Conservation (phyloP, 805 yeast genomes). For the Metschnikowia koreensis region DNA sequence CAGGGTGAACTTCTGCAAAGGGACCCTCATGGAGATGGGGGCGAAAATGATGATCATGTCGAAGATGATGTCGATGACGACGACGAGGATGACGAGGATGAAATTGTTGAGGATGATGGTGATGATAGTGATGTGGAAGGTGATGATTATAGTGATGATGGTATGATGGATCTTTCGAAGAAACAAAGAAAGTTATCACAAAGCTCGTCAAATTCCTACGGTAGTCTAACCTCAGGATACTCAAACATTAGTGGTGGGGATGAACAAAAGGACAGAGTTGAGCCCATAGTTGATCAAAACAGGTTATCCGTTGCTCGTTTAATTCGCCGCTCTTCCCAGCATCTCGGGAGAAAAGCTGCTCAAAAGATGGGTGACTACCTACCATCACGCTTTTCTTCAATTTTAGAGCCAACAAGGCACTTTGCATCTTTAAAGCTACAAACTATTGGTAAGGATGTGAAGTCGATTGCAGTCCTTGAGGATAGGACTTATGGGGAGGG, state of each 20-base stretch:
- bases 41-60: not conserved
- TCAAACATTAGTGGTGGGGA: conserved; percentile 23
- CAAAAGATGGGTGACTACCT: conserved; percentile 85
- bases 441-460: conserved; percentile 38
- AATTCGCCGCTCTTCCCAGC: conserved; percentile 75
- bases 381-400: conserved; percentile 76
- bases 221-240: conserved; percentile 32
- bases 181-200: conserved; percentile 40
- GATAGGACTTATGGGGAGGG: conserved; percentile 31
- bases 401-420: conserved; percentile 86
- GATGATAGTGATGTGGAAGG: conserved; percentile 25
- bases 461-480: conserved; percentile 46
- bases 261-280: conserved; percentile 30
- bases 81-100: conserved; percentile 25
- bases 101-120: conserved; percentile 23
- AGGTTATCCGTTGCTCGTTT: conserved; percentile 72
- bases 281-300: conserved; percentile 69
- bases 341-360: conserved; percentile 75
- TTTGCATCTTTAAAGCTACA: conserved; percentile 80
- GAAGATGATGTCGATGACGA: conserved; percentile 18
- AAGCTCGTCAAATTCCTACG: conserved; percentile 35
- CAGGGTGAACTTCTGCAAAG: not conserved
- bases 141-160: conserved; percentile 29
- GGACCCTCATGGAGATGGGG: not conserved
- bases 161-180: conserved; percentile 22